These are phyloP conservation scores for Ilyonectria sp. DNA, from an alignment of 2,329 filamentous ascomycete species.

Conservation along the genomic window DNA sequence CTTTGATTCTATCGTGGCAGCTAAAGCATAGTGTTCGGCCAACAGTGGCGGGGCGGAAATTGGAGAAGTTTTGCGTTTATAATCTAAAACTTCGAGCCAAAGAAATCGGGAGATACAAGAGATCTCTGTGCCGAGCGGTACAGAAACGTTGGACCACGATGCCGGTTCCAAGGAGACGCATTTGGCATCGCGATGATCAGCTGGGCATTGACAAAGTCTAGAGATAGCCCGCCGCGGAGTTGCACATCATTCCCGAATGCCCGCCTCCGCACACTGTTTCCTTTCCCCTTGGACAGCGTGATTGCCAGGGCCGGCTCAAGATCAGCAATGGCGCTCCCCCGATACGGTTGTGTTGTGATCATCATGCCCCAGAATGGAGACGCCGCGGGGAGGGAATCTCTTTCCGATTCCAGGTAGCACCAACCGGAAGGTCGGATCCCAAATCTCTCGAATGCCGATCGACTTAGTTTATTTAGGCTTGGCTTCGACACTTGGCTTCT, in stretches of 20 bases:
- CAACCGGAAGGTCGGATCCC: not conserved
- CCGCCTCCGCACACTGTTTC: not conserved
- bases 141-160: not conserved
- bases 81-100: not conserved
- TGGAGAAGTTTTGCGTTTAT: not conserved
- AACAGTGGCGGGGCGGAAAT: not conserved
- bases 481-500: not conserved
- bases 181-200: not conserved
- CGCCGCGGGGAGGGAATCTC: not conserved
- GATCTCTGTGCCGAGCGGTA: not conserved
- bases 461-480: slow-evolving; percentile 1
- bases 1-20: not conserved
- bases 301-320: not conserved
- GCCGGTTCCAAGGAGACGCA: not conserved
- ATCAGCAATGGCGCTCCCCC: not conserved
- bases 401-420: not conserved
- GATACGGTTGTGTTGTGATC: not conserved
- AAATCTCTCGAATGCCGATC: slow-evolving; percentile 10
- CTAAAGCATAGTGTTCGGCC: not conserved
- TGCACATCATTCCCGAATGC: too few species aligned
- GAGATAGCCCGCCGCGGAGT: too few species aligned
- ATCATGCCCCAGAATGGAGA: not conserved
- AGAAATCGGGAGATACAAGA: not conserved
- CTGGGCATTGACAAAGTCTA: not conserved
- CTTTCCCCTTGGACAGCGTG: not conserved